phyloP scores from a whole-genome alignment of 2,329 filamentous ascomycete genomes.

The Fusarium xylarioides region DNA sequence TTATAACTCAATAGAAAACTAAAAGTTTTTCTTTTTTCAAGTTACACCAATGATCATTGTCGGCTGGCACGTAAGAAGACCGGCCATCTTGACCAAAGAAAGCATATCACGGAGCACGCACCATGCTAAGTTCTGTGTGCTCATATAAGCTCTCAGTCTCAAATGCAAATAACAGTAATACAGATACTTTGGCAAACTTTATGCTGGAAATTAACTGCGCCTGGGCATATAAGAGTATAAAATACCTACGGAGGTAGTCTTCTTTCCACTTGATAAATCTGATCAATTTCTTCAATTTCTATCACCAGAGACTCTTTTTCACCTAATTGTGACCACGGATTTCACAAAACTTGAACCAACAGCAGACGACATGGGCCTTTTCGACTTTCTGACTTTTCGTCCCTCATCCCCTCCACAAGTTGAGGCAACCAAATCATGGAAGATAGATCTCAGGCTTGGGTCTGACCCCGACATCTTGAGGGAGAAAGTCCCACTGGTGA shows the following conservation, averaged over 20 bases:
- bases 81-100: neutral
- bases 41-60: accelerated
- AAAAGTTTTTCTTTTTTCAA: too few relatives aligned
- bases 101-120: accelerated
- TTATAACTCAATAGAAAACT: neutral
- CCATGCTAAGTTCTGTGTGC: neutral
- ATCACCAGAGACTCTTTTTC: neutral
- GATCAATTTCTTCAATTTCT: accelerated
- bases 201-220: accelerated
- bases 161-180: accelerated
- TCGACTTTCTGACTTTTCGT: neutral
- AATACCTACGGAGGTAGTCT: too few relatives aligned
- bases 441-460: accelerated
- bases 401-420: too few relatives aligned
- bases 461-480: neutral
- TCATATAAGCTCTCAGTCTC: accelerated
- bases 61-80: accelerated
- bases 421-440: too few relatives aligned
- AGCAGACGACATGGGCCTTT: neutral
- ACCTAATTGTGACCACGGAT: accelerated
- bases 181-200: accelerated
- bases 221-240: neutral
- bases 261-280: accelerated
- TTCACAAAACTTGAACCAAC: accelerated
- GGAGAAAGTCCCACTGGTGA: accelerated